Conservation (phyloP, 352 stramenopile genomes). For the Hyaloperonospora arabidopsidis region DNA sequence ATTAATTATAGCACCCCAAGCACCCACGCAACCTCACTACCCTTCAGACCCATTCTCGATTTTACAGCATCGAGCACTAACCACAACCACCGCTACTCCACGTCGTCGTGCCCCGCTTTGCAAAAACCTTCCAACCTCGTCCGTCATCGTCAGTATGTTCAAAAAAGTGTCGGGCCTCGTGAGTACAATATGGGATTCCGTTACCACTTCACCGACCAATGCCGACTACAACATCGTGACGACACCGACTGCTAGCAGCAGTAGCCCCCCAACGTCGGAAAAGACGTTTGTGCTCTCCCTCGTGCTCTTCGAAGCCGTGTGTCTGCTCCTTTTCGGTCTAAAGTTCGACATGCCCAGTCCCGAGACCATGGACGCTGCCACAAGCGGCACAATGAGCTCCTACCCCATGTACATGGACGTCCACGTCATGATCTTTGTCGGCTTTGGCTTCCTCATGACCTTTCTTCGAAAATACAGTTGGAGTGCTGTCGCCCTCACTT, state of each 20-base stretch:
- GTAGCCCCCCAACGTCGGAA: neutral
- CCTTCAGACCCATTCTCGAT: too few relatives aligned
- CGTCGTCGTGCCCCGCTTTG: neutral
- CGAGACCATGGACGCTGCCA: constrained; percentile 6
- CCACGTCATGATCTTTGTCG: constrained; percentile 82
- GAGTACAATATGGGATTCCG: constrained; percentile 15
- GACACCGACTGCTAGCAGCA: constrained; percentile 6
- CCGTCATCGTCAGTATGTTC: constrained; percentile 7
- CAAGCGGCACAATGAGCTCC: constrained; percentile 7
- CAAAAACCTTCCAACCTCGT: neutral
- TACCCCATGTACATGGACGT: constrained; percentile 66
- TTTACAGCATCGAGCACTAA: too few relatives aligned
- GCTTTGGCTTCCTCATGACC: constrained; percentile 86
- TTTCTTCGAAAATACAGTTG: constrained; percentile 81
- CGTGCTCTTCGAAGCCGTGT: constrained; percentile 11
- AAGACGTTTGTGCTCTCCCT: constrained; percentile 13
- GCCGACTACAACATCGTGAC: constrained; percentile 11
- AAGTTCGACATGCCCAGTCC: constrained; percentile 19
- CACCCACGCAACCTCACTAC: too few relatives aligned
- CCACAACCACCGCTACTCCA: too few relatives aligned
- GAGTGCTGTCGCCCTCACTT: constrained; percentile 70
- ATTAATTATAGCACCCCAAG: too few relatives aligned
- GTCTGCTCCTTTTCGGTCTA: constrained; percentile 16
- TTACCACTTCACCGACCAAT: constrained; percentile 4
- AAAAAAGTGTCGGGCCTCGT: constrained; percentile 9